phyloP scores from a whole-genome alignment of 2,329 filamentous ascomycete species.

The Fusarium buxicola region DNA sequence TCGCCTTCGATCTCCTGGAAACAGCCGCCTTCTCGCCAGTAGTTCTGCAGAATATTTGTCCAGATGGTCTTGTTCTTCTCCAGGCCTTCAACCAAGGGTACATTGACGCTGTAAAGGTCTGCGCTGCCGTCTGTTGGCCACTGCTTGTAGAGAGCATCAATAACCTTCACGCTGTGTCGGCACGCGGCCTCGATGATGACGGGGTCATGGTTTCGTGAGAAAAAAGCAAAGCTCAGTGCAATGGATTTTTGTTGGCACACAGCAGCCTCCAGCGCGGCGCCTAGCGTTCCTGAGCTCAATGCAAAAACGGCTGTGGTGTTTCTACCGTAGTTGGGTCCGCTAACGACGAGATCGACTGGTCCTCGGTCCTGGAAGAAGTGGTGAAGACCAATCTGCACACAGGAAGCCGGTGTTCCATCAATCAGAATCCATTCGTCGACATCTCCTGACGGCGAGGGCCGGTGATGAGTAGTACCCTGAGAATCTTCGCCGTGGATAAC shows the following conservation, averaged over 20 bases:
- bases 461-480: constrained; percentile 74
- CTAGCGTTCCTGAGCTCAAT: constrained; percentile 80
- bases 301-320: constrained; percentile 86
- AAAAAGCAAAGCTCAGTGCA: constrained; percentile 92
- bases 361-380: constrained; percentile 81
- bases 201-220: constrained; percentile 84
- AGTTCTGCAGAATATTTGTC: constrained; percentile 89
- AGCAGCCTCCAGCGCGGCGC: constrained; percentile 81
- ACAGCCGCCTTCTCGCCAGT: constrained; percentile 86
- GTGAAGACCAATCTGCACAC: constrained; percentile 84
- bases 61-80: constrained; percentile 79
- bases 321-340: constrained; percentile 84
- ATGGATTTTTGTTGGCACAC: constrained; percentile 77
- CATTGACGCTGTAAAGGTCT: constrained; percentile 92
- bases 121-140: constrained; percentile 75
- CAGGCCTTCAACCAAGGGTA: constrained; percentile 84
- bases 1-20: constrained; percentile 83
- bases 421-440: constrained; percentile 85
- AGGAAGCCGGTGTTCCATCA: constrained; percentile 83
- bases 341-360: constrained; percentile 80
- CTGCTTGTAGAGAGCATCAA: constrained; percentile 81
- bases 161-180: constrained; percentile 77
- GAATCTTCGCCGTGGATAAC: constrained; percentile 55
- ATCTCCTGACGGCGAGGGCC: constrained; percentile 63
- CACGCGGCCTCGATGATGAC: constrained; percentile 82